A percentile compares a stretch with the other conserved stretches of the same genome.
Evolutionary conservation across 305 asterid species (phyloP).

Genomic region (Fraxinus xanthoxyloides): DNA sequence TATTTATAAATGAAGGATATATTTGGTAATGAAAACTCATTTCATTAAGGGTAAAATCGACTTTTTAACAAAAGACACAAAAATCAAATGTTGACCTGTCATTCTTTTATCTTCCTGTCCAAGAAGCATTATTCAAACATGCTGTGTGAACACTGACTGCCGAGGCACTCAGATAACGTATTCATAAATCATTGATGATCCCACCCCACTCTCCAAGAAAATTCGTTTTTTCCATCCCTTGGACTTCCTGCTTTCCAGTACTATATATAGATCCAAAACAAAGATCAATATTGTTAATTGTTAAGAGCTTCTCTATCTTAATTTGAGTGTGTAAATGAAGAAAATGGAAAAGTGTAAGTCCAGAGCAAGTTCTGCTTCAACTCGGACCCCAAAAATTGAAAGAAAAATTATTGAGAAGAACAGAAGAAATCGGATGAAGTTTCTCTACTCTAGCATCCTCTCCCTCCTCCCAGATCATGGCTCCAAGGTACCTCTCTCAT

Average conservation of each 20-base stretch:
- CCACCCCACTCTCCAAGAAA: background rate
- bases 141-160: background rate
- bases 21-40: too few species aligned
- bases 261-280: background rate
- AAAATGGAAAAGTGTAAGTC: background rate
- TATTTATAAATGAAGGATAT: too few species aligned
- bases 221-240: background rate
- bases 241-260: background rate
- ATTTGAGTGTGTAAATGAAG: background rate
- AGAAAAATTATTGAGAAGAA: constrained; percentile 36
- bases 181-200: background rate
- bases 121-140: background rate
- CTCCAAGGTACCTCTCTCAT: constrained; percentile 15
- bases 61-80: too few species aligned
- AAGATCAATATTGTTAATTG: background rate
- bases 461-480: constrained; percentile 15
- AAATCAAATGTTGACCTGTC: too few species aligned
- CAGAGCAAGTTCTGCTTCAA: background rate
- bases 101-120: too few species aligned
- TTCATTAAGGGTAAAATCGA: too few species aligned
- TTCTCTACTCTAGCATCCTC: background rate
- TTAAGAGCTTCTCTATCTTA: background rate
- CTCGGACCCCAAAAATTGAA: constrained; percentile 22
- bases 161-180: background rate
- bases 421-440: constrained; percentile 35